phyloP scores from a whole-genome alignment of 768 basidiomycete genomes.

The Mycena metata region DNA sequence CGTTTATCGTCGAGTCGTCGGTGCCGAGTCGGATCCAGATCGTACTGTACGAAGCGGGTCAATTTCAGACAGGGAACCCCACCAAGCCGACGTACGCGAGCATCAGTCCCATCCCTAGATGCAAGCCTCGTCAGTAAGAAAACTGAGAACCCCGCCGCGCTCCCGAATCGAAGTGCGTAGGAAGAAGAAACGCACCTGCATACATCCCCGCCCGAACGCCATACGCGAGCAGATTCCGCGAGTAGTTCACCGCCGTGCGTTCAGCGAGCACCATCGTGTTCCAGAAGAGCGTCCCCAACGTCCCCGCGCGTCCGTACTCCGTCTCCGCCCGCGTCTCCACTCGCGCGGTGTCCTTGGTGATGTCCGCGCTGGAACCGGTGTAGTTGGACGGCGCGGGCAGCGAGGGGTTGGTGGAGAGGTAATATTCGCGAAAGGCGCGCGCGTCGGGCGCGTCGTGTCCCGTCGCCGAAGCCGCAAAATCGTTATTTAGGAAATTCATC shows the following conservation, averaged over 20 bases:
- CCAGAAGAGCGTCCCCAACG: constrained; percentile 50
- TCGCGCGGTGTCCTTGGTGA: too few relatives aligned
- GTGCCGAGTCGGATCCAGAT: constrained; percentile 65
- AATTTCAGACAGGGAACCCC: too few relatives aligned
- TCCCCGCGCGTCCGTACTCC: constrained; percentile 47
- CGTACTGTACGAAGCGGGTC: constrained; percentile 50
- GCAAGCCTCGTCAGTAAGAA: too few relatives aligned
- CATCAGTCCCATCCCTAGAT: constrained; percentile 58
- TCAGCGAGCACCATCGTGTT: constrained; percentile 63
- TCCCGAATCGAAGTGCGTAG: not conserved
- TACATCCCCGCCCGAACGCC: constrained; percentile 72
- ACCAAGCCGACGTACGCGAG: constrained; percentile 50
- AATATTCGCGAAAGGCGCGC: constrained; percentile 52
- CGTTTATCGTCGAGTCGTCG: constrained; percentile 58
- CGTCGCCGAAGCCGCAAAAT: constrained; percentile 48
- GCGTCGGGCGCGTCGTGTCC: constrained; percentile 38
- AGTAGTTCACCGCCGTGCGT: constrained; percentile 63
- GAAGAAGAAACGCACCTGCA: constrained; percentile 47
- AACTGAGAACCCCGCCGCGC: too few relatives aligned
- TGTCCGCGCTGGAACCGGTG: too few relatives aligned
- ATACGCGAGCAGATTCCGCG: constrained; percentile 68
- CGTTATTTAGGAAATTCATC: constrained; percentile 68
- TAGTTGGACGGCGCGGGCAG: too few relatives aligned
- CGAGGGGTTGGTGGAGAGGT: constrained; percentile 42
- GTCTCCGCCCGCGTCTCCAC: too few relatives aligned